These are phyloP conservation scores for Phytophthora tentaculata DNA, from an alignment of 352 stramenopile species.

Conservation along the genomic window DNA sequence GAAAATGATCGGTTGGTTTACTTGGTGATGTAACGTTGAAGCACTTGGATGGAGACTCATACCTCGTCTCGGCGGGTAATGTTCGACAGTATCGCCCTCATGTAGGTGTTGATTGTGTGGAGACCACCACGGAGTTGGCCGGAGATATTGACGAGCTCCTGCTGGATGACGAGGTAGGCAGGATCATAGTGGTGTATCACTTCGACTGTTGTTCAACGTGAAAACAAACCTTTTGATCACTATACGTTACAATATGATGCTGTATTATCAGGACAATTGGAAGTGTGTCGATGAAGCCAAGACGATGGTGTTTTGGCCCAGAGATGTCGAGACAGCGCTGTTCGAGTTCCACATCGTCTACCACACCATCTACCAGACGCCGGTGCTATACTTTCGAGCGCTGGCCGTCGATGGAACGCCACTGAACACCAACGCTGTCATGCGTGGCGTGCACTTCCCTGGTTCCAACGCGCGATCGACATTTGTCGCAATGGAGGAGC, in stretches of 20 bases:
- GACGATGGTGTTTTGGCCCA: background rate
- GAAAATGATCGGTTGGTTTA: background rate
- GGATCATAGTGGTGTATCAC: background rate
- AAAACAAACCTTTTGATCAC: no score
- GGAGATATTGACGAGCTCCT: conserved; percentile 27
- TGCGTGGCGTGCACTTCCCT: conserved; percentile 39
- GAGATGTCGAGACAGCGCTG: conserved; percentile 38
- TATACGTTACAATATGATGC: no score
- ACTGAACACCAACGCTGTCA: conserved; percentile 24
- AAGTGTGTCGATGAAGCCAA: conserved; percentile 11
- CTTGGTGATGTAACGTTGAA: conserved; percentile 26
- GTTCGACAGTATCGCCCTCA: conserved; percentile 1
- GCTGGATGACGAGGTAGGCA: conserved; percentile 25
- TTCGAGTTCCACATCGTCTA: conserved; percentile 87
- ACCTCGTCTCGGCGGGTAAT: conserved; percentile 68
- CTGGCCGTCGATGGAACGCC: conserved; percentile 48
- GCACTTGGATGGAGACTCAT: conserved; percentile 71
- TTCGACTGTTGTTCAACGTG: no score
- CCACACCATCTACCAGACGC: conserved; percentile 77
- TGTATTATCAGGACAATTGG: conserved; percentile 7
- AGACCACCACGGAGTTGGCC: background rate
- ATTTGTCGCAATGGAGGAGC: conserved; percentile 71
- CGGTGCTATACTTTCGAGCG: conserved; percentile 74
- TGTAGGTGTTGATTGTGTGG: background rate
- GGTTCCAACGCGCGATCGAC: conserved; percentile 37